Base-by-base conservation (phyloP, 345 rosid genomes). In the Ceriops zippeliana region DNA sequence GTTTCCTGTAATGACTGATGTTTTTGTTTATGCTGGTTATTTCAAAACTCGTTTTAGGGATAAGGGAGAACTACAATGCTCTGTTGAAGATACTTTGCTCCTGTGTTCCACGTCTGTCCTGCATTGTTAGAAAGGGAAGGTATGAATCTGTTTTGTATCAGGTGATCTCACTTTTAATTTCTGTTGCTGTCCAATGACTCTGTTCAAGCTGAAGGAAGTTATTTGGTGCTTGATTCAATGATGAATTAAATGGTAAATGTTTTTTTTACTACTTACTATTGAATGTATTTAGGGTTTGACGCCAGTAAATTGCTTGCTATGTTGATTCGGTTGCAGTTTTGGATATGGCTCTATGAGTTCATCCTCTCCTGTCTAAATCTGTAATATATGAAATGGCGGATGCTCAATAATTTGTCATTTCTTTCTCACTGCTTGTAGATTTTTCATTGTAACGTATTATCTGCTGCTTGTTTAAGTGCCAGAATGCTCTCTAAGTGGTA, bases 121-220 rank as follows among this genome's bases (percentile, higher is more conserved):
- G 24, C 52, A 76, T 83, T 65, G 61, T 84, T 58, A 70, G 76
- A 70, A 82, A 75, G n/a, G 93, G 96, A 73, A 89, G 98, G 98
- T 93, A 88, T 42, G 59, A 17, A 9, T 56, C 58, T 53, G 63
- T 47, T 42, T 73, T 38, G 0, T 56, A 67, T 71, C 66, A 6
- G 9, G 28, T 46, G 19, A 34, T 19, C 46, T 32, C 52, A 35
- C 11, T 19, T 42, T 59, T 62, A 22, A 63, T 27, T 61, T 71
- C 22, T 63, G 13, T 52, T 67, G 31, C 42, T 8, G 2, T 65
- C 56, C 19, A 28, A 32, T 31, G 68, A 53, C 20, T 62, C 67
- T 52, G 34, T 58, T 67, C 20, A 2, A 52, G n/a, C 53, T 34
- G 42, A 20, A 24, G 38, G 38, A 62, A 13, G 49, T 42, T 2